Conservation (phyloP, 371 early-diverging fungal species). For the Nematocida sp. region DNA sequence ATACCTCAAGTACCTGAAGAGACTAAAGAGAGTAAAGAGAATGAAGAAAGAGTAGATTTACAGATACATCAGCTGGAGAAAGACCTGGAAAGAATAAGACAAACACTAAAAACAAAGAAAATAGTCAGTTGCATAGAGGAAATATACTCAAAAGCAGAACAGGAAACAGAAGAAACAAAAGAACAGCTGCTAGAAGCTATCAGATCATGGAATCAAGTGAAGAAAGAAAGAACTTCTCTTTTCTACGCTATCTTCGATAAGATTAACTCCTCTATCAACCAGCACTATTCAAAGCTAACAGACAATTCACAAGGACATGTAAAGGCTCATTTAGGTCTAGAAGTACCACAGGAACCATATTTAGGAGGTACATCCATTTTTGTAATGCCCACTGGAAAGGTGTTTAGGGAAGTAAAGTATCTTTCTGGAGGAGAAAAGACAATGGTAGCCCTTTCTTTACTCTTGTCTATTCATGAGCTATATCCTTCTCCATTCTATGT, state of each 20-base stretch:
- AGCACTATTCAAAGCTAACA: constrained; percentile 86
- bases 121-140: background rate
- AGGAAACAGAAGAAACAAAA: constrained; percentile 19
- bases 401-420: constrained; percentile 93
- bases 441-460: constrained; percentile 81
- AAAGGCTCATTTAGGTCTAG: constrained; percentile 75
- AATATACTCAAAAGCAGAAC: background rate
- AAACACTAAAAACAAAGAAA: constrained; percentile 2
- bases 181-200: background rate
- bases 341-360: constrained; percentile 87
- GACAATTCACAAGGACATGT: constrained; percentile 68
- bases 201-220: constrained; percentile 70
- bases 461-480: constrained; percentile 87
- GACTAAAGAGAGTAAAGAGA: background rate
- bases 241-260: constrained; percentile 82
- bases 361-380: constrained; percentile 84
- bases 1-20: too few species aligned
- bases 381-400: constrained; percentile 96
- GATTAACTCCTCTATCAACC: constrained; percentile 76
- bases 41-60: constrained; percentile 21
- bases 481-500: constrained; percentile 89
- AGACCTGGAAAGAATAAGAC: constrained; percentile 16
- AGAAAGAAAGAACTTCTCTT: constrained; percentile 70
- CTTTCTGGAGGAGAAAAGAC: constrained; percentile 98
- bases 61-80: constrained; percentile 14